These are phyloP conservation scores for Solanum appendiculatum DNA, from an alignment of 257 asterid genomes.

Conservation along the genomic window DNA sequence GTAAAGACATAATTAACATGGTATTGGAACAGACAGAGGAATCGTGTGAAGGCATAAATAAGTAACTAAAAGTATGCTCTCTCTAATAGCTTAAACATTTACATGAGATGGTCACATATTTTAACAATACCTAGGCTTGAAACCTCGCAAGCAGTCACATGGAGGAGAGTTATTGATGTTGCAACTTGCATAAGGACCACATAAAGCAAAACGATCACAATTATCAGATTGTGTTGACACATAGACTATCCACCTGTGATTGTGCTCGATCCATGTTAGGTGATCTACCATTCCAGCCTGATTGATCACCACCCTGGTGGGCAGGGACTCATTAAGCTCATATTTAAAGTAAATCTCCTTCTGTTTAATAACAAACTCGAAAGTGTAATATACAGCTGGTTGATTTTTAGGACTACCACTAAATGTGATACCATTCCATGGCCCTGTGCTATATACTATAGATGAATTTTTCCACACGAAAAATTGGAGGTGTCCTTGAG, in stretches of 20 bases:
- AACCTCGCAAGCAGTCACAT: slow-evolving; percentile 4
- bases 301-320: neutral
- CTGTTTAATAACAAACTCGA: neutral
- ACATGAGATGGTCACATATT: neutral
- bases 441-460: neutral
- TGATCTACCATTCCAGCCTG: neutral
- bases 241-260: neutral
- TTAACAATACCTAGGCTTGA: neutral
- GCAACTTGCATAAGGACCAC: slow-evolving; percentile 1
- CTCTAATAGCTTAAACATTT: neutral
- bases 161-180: neutral
- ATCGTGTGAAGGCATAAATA: neutral
- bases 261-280: neutral
- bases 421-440: slow-evolving; percentile 4
- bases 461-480: neutral
- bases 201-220: neutral
- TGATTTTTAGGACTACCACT: neutral
- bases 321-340: neutral
- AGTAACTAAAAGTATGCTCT: neutral
- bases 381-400: neutral
- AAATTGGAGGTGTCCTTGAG: neutral
- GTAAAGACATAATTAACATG: neutral
- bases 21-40: neutral
- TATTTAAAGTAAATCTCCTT: neutral
- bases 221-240: neutral